A percentile compares a stretch with the other conserved stretches of the same genome.
These are phyloP conservation scores for Lachancea quebecensis DNA, from an alignment of 805 yeast genomes.

Conservation along the genomic window DNA sequence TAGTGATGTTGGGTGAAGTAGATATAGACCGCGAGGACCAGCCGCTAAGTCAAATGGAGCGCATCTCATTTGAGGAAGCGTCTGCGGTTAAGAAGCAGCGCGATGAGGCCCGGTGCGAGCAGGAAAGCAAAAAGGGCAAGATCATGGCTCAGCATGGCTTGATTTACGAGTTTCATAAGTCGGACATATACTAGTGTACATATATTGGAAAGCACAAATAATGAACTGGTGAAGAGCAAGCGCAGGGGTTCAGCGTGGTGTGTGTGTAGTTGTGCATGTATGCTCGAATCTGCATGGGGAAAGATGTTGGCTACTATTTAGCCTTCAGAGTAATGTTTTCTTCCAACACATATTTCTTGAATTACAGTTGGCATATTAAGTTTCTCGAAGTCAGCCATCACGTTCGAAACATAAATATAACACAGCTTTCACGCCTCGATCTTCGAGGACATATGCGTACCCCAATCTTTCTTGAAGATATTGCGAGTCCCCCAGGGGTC, in stretches of 20 bases:
- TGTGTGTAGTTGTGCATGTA: no score
- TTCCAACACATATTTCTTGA: no score
- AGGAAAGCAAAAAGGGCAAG: slow-evolving; percentile 42
- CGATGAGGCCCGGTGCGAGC: slow-evolving; percentile 32
- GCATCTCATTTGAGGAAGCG: slow-evolving; percentile 58
- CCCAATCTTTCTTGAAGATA: no score
- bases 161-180: slow-evolving; percentile 48
- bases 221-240: background rate
- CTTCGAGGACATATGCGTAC: no score
- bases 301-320: no score
- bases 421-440: no score
- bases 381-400: no score
- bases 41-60: slow-evolving; percentile 49
- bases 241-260: background rate
- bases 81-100: slow-evolving; percentile 35
- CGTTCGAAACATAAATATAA: no score
- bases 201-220: slow-evolving; percentile 20
- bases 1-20: slow-evolving; percentile 87
- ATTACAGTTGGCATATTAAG: no score
- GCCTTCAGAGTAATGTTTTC: no score
- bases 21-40: slow-evolving; percentile 81
- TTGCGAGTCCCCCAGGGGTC: no score
- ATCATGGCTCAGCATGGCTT: slow-evolving; percentile 47
- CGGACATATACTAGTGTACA: slow-evolving; percentile 46
- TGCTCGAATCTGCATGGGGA: no score